Conservation (phyloP, 1,284 basidiomycete species). For the Tetrapyrgos nigripes region DNA sequence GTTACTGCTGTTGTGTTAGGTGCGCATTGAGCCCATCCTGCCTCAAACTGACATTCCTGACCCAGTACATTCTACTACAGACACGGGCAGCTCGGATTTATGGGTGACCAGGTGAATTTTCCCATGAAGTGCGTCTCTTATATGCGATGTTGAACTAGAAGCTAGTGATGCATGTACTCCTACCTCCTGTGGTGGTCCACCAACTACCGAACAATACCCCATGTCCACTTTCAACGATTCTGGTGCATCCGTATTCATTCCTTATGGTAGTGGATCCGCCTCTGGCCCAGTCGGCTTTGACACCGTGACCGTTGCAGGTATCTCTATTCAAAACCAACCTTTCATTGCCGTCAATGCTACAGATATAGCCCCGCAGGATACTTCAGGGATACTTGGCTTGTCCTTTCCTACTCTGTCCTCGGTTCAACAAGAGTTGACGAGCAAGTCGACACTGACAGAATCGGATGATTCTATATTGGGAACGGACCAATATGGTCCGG, state of each 20-base stretch:
- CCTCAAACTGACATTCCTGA: neutral
- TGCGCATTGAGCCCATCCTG: constrained; percentile 18
- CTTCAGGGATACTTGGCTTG: constrained; percentile 46
- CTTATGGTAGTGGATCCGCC: constrained; percentile 41
- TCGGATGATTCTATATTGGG: constrained; percentile 46
- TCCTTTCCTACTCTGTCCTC: constrained; percentile 45
- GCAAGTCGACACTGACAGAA: constrained; percentile 32
- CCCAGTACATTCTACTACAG: constrained; percentile 20
- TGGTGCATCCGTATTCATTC: constrained; percentile 32
- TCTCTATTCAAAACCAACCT: constrained; percentile 38
- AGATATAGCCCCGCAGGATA: constrained; percentile 40
- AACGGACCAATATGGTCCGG: constrained; percentile 48
- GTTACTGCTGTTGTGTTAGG: constrained; percentile 44
- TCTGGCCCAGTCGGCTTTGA: constrained; percentile 42
- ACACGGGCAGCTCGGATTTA: constrained; percentile 45
- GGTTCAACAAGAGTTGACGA: constrained; percentile 45
- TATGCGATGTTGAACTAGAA: no score
- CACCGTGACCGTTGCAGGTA: constrained; percentile 41
- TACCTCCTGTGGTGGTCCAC: constrained; percentile 26
- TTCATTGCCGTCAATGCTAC: constrained; percentile 43
- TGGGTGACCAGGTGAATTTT: constrained; percentile 36
- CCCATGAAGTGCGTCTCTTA: no score
- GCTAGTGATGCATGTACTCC: constrained; percentile 36
- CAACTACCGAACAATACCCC: constrained; percentile 25
- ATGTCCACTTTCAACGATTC: constrained; percentile 30